phyloP scores from a whole-genome alignment of 208 protist species.

The Leishmania amazonensis region DNA sequence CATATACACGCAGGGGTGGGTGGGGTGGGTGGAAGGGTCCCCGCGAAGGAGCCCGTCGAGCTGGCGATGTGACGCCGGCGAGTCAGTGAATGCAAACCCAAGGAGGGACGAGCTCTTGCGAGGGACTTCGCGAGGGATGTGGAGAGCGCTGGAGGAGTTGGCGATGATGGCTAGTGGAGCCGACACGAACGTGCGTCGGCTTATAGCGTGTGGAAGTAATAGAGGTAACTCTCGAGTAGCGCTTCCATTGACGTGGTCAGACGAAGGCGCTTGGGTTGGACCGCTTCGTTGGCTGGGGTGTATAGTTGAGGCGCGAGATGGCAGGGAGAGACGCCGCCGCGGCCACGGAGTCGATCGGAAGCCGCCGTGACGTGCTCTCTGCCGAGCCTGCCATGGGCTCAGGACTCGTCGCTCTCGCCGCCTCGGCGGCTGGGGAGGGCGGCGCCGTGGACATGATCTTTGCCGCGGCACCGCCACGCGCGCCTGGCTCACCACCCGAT shows the following conservation, averaged over 20 bases:
- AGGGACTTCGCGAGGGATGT: neutral
- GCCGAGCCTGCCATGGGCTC: neutral
- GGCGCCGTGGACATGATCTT: constrained; percentile 13
- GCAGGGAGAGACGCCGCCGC: constrained; percentile 15
- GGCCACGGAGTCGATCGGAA: neutral
- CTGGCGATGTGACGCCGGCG: neutral
- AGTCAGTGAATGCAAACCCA: neutral
- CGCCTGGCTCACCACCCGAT: neutral
- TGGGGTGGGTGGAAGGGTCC: neutral
- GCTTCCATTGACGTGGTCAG: neutral
- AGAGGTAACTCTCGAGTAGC: neutral
- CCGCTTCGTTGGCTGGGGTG: constrained; percentile 4
- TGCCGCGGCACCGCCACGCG: constrained; percentile 1
- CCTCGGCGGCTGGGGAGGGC: neutral
- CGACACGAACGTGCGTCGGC: neutral
- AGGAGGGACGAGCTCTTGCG: neutral
- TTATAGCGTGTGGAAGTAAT: neutral
- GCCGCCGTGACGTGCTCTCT: neutral
- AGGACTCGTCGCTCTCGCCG: neutral
- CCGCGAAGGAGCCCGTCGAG: neutral
- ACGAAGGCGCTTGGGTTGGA: constrained; percentile 30
- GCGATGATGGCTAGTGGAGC: neutral
- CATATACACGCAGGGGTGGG: neutral
- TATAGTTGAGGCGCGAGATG: constrained; percentile 34
- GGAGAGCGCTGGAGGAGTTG: neutral